Evolutionary conservation across 2,329 filamentous ascomycete genomes (phyloP).

Genomic region (Westerdykella aurantiaca): DNA sequence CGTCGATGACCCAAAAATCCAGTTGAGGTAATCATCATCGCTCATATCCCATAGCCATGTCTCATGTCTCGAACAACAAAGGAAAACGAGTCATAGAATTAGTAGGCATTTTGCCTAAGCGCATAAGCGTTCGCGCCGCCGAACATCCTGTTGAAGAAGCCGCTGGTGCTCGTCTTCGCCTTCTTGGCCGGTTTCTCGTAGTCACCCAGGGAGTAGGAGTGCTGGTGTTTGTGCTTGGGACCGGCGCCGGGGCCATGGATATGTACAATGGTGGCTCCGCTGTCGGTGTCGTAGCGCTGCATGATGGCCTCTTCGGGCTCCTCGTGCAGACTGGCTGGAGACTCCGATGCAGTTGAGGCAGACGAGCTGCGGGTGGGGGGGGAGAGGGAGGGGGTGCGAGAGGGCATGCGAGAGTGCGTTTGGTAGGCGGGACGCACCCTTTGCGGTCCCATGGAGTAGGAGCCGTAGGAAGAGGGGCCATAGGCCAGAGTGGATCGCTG

Average conservation of each 20-base stretch:
- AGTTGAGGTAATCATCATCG: slow-evolving; percentile 14
- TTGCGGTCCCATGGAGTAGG: slow-evolving; percentile 26
- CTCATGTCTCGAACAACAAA: slow-evolving; percentile 15
- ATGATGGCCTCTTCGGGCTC: slow-evolving; percentile 28
- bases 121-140: slow-evolving; percentile 21
- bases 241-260: slow-evolving; percentile 32
- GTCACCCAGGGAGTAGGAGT: slow-evolving; percentile 20
- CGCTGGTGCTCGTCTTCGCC: slow-evolving; percentile 31
- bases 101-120: slow-evolving; percentile 26
- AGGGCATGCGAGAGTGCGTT: slow-evolving; percentile 33
- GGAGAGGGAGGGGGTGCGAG: slow-evolving; percentile 47
- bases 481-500: slow-evolving; percentile 29
- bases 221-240: slow-evolving; percentile 30
- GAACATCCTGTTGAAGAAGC: slow-evolving; percentile 38
- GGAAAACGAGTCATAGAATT: slow-evolving; percentile 19
- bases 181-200: slow-evolving; percentile 39
- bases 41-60: slow-evolving; percentile 10
- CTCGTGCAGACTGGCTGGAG: slow-evolving; percentile 31
- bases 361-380: slow-evolving; percentile 42
- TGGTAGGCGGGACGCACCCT: slow-evolving; percentile 19
- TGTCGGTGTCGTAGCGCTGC: slow-evolving; percentile 40
- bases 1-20: slow-evolving; percentile 14
- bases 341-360: slow-evolving; percentile 28
- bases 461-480: slow-evolving; percentile 31
- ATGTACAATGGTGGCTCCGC: slow-evolving; percentile 41